phyloP scores from a whole-genome alignment of 1,284 basidiomycete genomes.

The Apiotrichum sp. region DNA sequence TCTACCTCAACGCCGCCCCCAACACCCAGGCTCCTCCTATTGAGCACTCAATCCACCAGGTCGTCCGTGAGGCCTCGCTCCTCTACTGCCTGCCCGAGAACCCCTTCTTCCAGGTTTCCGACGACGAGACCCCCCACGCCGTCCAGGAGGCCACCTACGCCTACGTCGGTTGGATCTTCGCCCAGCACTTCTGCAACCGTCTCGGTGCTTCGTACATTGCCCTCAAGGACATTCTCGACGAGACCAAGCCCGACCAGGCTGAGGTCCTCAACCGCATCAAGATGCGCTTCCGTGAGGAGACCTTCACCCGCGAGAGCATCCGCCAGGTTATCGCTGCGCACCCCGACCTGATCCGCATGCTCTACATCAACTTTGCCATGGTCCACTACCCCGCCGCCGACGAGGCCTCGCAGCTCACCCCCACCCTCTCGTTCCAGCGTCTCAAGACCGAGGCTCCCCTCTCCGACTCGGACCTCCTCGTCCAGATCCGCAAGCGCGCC shows the following conservation, averaged over 20 bases:
- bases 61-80: conserved; percentile 93
- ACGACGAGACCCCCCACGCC: conserved; percentile 62
- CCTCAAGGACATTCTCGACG: conserved; percentile 76
- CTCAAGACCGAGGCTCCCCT: conserved; percentile 82
- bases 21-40: conserved; percentile 74
- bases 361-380: conserved; percentile 99
- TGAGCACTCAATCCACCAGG: conserved; percentile 88
- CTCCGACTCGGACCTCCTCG: conserved; percentile 76
- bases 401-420: conserved; percentile 51
- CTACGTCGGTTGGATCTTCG: conserved; percentile 90
- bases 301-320: conserved; percentile 96
- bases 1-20: conserved; percentile 87
- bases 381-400: conserved; percentile 48
- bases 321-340: conserved; percentile 76
- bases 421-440: conserved; percentile 93
- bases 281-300: conserved; percentile 94
- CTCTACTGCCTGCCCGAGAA: conserved; percentile 95
- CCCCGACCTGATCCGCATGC: conserved; percentile 77
- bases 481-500: conserved; percentile 77
- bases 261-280: conserved; percentile 95
- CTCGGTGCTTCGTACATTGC: conserved; percentile 84
- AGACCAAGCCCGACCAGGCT: conserved; percentile 81
- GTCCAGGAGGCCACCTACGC: conserved; percentile 99
- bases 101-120: conserved; percentile 64
- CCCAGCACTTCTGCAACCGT: conserved; percentile 94